A percentile compares a stretch with the other conserved stretches of the same genome.
Evolutionary conservation across 1,284 basidiomycete species (phyloP).

Genomic region (Boletus smithii): DNA sequence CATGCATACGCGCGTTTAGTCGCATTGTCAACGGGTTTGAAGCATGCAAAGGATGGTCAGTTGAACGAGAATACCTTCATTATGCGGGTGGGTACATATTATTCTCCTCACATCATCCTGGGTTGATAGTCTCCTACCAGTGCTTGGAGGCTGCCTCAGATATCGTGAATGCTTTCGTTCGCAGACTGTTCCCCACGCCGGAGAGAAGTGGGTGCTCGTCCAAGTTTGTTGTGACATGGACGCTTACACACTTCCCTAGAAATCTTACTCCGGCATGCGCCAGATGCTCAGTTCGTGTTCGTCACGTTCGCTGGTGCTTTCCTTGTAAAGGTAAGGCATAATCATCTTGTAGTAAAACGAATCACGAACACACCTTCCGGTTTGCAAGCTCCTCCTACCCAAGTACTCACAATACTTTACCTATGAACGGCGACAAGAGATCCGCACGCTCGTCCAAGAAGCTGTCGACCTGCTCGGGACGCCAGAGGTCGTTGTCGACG

Average conservation of each 20-base stretch:
- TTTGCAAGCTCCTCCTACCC: slow-evolving; percentile 63
- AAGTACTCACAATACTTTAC: slow-evolving; percentile 61
- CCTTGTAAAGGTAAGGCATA: slow-evolving; percentile 59
- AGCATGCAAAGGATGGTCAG: slow-evolving; percentile 62
- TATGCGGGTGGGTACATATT: slow-evolving; percentile 51
- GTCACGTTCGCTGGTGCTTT: slow-evolving; percentile 83
- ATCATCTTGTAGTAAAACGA: neutral
- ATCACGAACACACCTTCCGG: neutral
- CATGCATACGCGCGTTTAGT: slow-evolving; percentile 68
- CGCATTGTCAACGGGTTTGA: slow-evolving; percentile 72
- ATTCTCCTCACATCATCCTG: neutral
- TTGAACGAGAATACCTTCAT: slow-evolving; percentile 63
- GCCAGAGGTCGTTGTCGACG: slow-evolving; percentile 67
- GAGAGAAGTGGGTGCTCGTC: slow-evolving; percentile 45
- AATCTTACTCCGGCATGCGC: slow-evolving; percentile 68
- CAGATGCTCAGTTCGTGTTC: slow-evolving; percentile 80
- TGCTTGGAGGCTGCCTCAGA: slow-evolving; percentile 38
- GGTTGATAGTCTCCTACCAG: slow-evolving; percentile 8
- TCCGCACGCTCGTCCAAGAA: slow-evolving; percentile 57
- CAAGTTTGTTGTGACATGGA: neutral
- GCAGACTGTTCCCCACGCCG: slow-evolving; percentile 52
- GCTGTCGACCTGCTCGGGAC: slow-evolving; percentile 63
- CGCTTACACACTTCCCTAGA: slow-evolving; percentile 34
- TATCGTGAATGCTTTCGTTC: slow-evolving; percentile 61
- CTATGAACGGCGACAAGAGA: slow-evolving; percentile 54